Evolutionary conservation across 345 rosid species (phyloP), one percentile per base, ranked within the genome.

Genomic region (Eucalyptus cloeziana): DNA sequence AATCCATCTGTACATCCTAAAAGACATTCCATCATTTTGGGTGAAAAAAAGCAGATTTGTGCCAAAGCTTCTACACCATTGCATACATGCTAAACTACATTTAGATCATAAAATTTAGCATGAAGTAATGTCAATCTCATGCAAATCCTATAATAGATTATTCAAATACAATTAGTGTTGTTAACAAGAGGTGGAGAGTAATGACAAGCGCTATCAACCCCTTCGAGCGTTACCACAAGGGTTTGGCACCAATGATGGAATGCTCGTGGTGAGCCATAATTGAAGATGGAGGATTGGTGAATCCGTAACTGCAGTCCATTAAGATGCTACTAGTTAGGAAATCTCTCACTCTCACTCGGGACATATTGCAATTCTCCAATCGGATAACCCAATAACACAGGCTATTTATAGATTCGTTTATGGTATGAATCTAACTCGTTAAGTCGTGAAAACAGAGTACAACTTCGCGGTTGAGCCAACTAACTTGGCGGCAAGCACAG

Each of bases 251-350:
- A 6, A 6, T 30, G 8, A 62, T 7, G 33, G 1, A 62, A 62
- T 62, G 33, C 9, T 62, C 0, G 33, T 30, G 15, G 3, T 13
- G 19, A 62, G 19, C 9, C 58, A 52, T 52, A 52, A 52, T 0
- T 52, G 10, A 27, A 62, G 69, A 27, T 27, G 2, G 33, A 64
- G 19, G 37, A 21, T 7, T n/a, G 76, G 37, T 33, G 76, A 64
- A 15, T 2, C 0, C 5, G 0, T n/a, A 31, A 4, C 0, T 0
- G 1, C 31, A n/a, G 33, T 8, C 40, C 76, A 15, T 33, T 64
- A 14, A n/a, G 21, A 64, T 64, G 76, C 3, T n/a, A 13, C 2
- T 64, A 1, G 22, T 64, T 7, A n/a, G 10, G 1, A 64, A 64
- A 64, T n/a, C 17, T 52, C 58, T 52, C 10, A 3, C 8, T 52